Evolutionary conservation across 495 filamentous ascomycete genomes (phyloP), one percentile per base, ranked within the genome.

Genomic region (Penicilliopsis zonata): DNA sequence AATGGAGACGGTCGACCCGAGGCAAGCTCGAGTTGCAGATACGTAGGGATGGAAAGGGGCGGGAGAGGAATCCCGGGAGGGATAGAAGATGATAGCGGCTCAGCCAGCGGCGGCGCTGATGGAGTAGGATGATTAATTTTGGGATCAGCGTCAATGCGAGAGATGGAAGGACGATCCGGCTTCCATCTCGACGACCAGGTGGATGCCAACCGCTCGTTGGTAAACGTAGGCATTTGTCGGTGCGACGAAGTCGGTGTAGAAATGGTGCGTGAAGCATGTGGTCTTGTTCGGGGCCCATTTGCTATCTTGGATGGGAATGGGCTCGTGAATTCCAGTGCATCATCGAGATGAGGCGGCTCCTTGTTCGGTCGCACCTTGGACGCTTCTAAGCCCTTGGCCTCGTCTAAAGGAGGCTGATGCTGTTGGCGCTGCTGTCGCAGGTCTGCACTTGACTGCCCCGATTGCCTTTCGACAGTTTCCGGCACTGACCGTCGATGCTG

Each of bases 11-110:
- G 86, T 17, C 75, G 67, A 26, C 82, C 72, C 2, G 80, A 82
- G 1, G 86, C 78, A 15, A 95, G 65, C 46, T 95, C 86, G 8
- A 95, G 72, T 44, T 94, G 83, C 9, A 95, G 65, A 44, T 90
- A 81, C 2, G 85, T 90, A 3, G 84, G 83, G 30, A 95, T 70
- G 0, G 86, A 93, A 50, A 86, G 65, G 3, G 86, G 86, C 5
- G 86, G 86, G 0, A 90, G 58, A 6, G 86, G 86, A 28, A 92
- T 74, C 3, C 70, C 52, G n/a, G 66, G 57, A 18, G 77, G 74
- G 50, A 82, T 67, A 0, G 80, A 80, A 6, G 83, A 83, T 3
- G 74, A 58, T 15, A 70, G 46, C 5, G 52, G 45, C 19, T 69
- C 63, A 5, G 34, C 35, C 7, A 50, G 43, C 17, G 50, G 54